Evolutionary conservation across 345 rosid species (phyloP).

Genomic region (Citrus hindsii): DNA sequence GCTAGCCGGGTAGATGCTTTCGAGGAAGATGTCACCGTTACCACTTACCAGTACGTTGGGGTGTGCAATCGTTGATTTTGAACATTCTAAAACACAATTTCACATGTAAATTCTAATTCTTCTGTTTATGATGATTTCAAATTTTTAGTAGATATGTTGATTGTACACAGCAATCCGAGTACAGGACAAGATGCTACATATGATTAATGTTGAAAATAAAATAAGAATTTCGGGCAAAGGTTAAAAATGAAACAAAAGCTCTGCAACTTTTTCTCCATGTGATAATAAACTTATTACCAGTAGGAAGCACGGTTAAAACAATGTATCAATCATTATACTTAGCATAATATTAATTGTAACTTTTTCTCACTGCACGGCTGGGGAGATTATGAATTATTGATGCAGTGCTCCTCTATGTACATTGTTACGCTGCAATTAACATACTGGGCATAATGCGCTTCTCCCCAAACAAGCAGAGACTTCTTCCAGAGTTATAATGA

Average conservation of each 20-base stretch:
- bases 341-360: not conserved
- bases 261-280: not conserved
- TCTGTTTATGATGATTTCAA: not conserved
- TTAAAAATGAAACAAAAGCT: not conserved
- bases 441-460: slow-evolving; percentile 24
- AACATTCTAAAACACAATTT: not conserved
- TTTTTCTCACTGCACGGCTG: too few species aligned
- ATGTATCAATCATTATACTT: not conserved
- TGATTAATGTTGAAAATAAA: too few species aligned
- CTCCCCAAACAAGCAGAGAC: slow-evolving; percentile 16
- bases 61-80: not conserved
- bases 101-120: not conserved
- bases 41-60: not conserved
- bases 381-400: not conserved
- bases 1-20: not conserved
- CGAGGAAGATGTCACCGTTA: not conserved
- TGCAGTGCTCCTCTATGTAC: not conserved
- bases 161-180: too few species aligned
- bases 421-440: slow-evolving; percentile 6
- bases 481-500: slow-evolving; percentile 44
- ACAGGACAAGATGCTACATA: too few species aligned
- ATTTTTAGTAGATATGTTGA: not conserved
- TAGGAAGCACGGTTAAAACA: not conserved
- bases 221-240: too few species aligned
- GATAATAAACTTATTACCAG: not conserved